phyloP scores from a whole-genome alignment of 106 monocot genomes.

The Triglochin maritima region DNA sequence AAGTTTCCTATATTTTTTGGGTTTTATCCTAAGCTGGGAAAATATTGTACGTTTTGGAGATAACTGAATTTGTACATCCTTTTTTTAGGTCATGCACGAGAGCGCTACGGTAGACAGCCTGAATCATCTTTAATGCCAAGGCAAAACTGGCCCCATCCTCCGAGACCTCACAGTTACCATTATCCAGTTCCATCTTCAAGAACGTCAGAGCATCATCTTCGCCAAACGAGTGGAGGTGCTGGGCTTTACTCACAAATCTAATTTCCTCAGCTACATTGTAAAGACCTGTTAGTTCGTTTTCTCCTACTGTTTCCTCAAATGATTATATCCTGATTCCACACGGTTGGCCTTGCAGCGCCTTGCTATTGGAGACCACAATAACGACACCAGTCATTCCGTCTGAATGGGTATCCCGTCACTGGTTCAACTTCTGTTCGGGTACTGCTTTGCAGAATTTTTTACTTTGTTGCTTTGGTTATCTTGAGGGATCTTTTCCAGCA shows the following conservation, averaged over 20 bases:
- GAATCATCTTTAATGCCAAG: slow-evolving; percentile 36
- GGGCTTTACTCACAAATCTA: background rate
- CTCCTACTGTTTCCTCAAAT: background rate
- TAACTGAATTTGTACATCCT: slow-evolving; percentile 24
- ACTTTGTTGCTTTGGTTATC: background rate
- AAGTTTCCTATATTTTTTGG: background rate
- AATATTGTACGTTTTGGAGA: slow-evolving; percentile 11
- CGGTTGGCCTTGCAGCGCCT: slow-evolving; percentile 29
- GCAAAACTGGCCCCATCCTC: slow-evolving; percentile 49
- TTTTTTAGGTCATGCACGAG: slow-evolving; percentile 11
- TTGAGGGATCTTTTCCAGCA: slow-evolving; percentile 9
- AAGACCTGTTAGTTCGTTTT: background rate
- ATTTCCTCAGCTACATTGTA: background rate
- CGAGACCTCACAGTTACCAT: slow-evolving; percentile 36
- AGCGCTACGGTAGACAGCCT: slow-evolving; percentile 29
- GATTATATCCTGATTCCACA: too few relatives aligned
- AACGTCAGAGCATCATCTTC: slow-evolving; percentile 32
- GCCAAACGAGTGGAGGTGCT: slow-evolving; percentile 52
- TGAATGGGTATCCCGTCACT: too few relatives aligned
- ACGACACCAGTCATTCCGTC: background rate
- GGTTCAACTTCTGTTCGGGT: background rate
- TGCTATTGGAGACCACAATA: slow-evolving; percentile 73
- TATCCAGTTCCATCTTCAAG: slow-evolving; percentile 23
- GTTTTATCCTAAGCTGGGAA: background rate
- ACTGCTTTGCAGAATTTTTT: background rate